Evolutionary conservation across 306 rosid genomes (phyloP), one percentile per base, ranked within the genome.

Genomic region (Dalbergia cochinchinensis): DNA sequence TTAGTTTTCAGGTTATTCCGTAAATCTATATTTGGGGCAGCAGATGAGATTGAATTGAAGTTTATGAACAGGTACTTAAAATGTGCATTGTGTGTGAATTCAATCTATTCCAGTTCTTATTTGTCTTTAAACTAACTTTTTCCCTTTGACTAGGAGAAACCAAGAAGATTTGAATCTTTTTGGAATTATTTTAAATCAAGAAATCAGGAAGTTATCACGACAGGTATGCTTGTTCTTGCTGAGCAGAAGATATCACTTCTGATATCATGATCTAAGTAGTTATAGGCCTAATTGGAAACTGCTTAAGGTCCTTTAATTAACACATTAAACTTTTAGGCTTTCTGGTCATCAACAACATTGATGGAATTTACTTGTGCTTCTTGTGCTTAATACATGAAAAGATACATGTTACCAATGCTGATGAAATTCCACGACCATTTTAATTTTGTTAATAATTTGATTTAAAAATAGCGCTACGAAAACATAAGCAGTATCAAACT

Each of bases 11-110:
- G 99, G 90, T 69, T 96, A 79, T 96, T 96, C 77, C 98, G 97
- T 44, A 96, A 91, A 84, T 90, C 83, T 63, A 91, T 96, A 85
- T 96, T 93, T 85, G 99, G 98, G 77, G 92, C 78, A 0, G 99
- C 99, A 58, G 99, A 96, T 48, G 98, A 90, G 90, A 81, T 93
- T 83, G 99, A 96, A 81, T 77, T 96, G 90, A 96, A 89, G 87
- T 96, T 96, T 84, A 83, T 96, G 98, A 82, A 96, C 93, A 96
- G 97, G 99, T 96, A 85, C 70, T 84, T 67, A 54, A 66, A 20
- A 0, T 76, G 20, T 53, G 78, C 63, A 70, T 41, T 61, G 66
- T 83, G n/a, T 37, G 66, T 37, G 45, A 37, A 63, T 83, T 73
- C 48, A 58, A 70, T 33, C 51, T 54, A 58, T 78, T 70, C 19